Conservation (phyloP, 768 basidiomycete species). For the Termitomyces sp. region DNA sequence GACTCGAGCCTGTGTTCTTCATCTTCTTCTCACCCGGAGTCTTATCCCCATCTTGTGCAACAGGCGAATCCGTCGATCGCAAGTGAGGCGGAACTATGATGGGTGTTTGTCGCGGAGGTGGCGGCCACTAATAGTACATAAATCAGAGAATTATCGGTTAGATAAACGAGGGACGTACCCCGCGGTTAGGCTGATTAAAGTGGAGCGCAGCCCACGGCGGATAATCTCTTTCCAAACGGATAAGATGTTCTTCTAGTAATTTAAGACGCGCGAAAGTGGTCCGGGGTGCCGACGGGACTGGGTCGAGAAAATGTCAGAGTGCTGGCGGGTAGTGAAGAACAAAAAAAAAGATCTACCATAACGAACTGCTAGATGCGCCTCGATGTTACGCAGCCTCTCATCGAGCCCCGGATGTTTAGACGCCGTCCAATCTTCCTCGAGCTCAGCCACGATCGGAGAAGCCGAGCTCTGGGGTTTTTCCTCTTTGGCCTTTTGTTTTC, state of each 20-base stretch:
- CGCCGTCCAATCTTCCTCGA: conserved; percentile 26
- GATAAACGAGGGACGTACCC: conserved; percentile 42
- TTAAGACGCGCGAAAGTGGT: conserved; percentile 60
- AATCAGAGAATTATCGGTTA: not conserved
- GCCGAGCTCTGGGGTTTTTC: conserved; percentile 1
- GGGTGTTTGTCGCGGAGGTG: conserved; percentile 72
- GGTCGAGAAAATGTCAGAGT: not conserved
- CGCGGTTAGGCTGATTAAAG: conserved; percentile 79
- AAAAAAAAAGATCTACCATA: conserved; percentile 46
- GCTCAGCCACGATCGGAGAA: not conserved
- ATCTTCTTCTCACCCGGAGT: conserved; percentile 18
- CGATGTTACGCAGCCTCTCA: conserved; percentile 60
- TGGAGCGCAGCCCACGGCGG: conserved; percentile 65
- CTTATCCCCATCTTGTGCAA: not conserved
- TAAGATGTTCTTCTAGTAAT: conserved; percentile 72
- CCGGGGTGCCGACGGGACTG: conserved; percentile 44
- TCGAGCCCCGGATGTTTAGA: conserved; percentile 53
- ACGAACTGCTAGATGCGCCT: conserved; percentile 65
- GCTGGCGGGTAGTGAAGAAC: not conserved
- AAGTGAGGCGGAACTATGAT: conserved; percentile 73
- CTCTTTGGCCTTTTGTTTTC: conserved; percentile 5
- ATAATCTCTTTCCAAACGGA: conserved; percentile 68
- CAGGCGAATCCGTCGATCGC: not conserved
- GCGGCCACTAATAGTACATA: conserved; percentile 58
- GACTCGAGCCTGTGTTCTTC: conserved; percentile 35